Base-by-base conservation (phyloP, 2,329 filamentous ascomycete genomes). In the Botrytis pseudocinerea region DNA sequence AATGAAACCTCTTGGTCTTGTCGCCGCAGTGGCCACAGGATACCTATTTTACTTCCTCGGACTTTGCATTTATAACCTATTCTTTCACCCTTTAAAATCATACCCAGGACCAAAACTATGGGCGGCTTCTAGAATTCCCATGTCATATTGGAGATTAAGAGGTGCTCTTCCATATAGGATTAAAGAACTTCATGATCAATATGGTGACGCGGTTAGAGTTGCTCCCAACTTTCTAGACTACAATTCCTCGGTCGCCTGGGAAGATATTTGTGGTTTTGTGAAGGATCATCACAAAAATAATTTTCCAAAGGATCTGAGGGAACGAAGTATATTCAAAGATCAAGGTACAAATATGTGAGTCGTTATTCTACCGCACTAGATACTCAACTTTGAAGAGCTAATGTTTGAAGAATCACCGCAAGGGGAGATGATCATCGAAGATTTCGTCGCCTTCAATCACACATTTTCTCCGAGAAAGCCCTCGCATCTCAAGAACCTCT, bases 391-490 rank as follows among this genome's bases (percentile, higher is more conserved):
- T 22, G 7, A 57, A 44, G 48, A 22, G n/a, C 65, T 69, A 57
- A 25, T 16, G 4, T 16, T 28, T 25, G 12, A n/a, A 73, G 69
- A 48, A 5, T 73, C 3, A 51, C 1, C 9, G 69, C 75, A 28
- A 66, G 59, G 16, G 48, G 60, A 7, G 75, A 70, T 14, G 63
- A 75, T 18, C 82, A 82, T 71, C 71, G 73, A 12, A 77, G 77
- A n/a, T 76, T 81, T 73, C 77, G 79, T 32, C 78, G 77, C 63
- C 65, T 78, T 20, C 73, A 82, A 18, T 74, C 77, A 6, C 74
- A 80, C 46, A 79, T 77, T 20, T 82, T 83, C 66, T 82, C 81
- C 4, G 77, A 77, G 6, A 79, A 78, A 65, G 78, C 81, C 0
- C 73, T 83, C 14, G 35, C 72, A 22, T 78, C 81, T 63, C 81